Conservation (phyloP, 1,284 basidiomycete genomes). For the Ustilago loliicola region DNA sequence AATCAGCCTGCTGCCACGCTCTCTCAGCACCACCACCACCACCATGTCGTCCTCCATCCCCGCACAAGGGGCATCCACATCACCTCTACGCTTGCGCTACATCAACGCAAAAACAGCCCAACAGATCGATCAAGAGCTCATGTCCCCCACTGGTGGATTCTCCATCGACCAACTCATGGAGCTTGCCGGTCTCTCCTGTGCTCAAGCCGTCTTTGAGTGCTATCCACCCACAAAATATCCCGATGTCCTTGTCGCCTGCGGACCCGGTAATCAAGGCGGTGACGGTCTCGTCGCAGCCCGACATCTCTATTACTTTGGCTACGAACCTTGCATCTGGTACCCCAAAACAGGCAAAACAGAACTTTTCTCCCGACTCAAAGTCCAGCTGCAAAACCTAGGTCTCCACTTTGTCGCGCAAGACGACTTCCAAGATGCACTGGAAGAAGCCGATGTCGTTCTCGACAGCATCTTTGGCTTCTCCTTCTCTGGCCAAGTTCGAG, state of each 20-base stretch:
- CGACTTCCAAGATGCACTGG: slow-evolving; percentile 75
- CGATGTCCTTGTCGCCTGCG: slow-evolving; percentile 90
- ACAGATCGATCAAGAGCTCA: slow-evolving; percentile 64
- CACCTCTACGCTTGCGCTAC: slow-evolving; percentile 54
- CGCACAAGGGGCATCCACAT: not conserved
- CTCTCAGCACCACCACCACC: slow-evolving; percentile 9
- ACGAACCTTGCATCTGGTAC: slow-evolving; percentile 64
- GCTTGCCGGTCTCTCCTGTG: slow-evolving; percentile 95
- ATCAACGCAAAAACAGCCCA: slow-evolving; percentile 57
- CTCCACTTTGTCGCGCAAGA: slow-evolving; percentile 75
- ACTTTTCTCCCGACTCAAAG: slow-evolving; percentile 77
- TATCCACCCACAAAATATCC: slow-evolving; percentile 79
- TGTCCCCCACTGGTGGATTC: slow-evolving; percentile 61
- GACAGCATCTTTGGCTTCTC: slow-evolving; percentile 99
- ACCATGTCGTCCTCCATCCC: slow-evolving; percentile 21
- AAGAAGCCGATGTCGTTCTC: slow-evolving; percentile 82
- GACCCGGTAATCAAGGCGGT: slow-evolving; percentile 87
- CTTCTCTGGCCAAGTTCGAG: slow-evolving; percentile 81
- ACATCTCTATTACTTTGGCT: slow-evolving; percentile 76
- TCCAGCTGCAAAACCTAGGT: slow-evolving; percentile 87
- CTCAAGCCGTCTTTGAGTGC: slow-evolving; percentile 84
- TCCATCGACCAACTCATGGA: slow-evolving; percentile 86
- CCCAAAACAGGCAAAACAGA: slow-evolving; percentile 66
- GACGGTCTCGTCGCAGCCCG: slow-evolving; percentile 96
- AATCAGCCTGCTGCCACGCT: not conserved